phyloP scores from a whole-genome alignment of 352 stramenopile species.

The Globisporangium solare region DNA sequence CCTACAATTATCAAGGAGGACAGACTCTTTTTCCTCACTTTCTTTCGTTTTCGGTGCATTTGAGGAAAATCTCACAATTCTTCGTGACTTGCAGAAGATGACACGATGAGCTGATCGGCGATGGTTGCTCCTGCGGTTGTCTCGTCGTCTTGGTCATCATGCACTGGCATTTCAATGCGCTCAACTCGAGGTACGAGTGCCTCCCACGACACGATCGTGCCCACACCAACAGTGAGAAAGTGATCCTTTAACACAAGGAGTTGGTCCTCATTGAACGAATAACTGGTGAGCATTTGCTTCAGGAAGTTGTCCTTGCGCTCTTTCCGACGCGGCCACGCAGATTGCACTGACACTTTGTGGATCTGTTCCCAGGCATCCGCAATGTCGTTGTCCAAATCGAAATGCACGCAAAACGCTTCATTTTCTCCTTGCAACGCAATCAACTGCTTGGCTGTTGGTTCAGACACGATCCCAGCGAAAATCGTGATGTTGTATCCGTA shows the following conservation, averaged over 20 bases:
- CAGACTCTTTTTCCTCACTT: not conserved
- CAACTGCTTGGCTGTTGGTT: constrained; percentile 23
- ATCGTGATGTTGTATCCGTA: constrained; percentile 72
- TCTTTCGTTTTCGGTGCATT: not conserved
- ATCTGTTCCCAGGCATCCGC: constrained; percentile 51
- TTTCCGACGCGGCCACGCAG: constrained; percentile 42
- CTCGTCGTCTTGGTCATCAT: not conserved
- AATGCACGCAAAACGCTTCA: constrained; percentile 18
- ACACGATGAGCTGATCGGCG: not conserved
- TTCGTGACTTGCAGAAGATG: not conserved
- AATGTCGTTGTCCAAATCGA: constrained; percentile 36
- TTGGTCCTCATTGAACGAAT: constrained; percentile 22
- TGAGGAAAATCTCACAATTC: not conserved
- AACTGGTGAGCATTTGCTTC: constrained; percentile 14
- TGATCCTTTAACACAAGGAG: constrained; percentile 30
- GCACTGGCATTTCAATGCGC: not conserved
- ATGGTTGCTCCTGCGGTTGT: not conserved
- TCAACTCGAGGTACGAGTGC: constrained; percentile 10
- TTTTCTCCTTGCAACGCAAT: constrained; percentile 10
- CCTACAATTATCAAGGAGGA: no score
- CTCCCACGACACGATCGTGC: constrained; percentile 33
- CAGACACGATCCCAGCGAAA: constrained; percentile 33
- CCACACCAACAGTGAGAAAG: constrained; percentile 35
- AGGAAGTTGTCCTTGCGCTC: constrained; percentile 33
- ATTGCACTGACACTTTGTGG: constrained; percentile 21